Evolutionary conservation across 352 stramenopile genomes (phyloP).

Genomic region (Thraustochytrium striatum): DNA sequence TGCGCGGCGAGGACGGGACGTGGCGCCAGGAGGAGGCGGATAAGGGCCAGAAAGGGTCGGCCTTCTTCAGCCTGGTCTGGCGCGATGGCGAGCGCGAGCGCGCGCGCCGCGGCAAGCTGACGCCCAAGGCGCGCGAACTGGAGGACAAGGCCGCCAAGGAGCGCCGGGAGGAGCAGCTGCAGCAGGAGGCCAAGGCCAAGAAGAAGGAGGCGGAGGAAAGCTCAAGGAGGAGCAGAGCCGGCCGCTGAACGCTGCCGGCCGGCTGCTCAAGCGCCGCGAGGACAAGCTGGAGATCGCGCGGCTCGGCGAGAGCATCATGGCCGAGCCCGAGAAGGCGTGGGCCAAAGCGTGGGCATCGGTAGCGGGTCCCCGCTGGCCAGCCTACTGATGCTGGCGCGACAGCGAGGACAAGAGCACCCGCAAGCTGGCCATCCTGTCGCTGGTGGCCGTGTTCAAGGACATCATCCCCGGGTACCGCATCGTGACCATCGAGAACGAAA

Average conservation of each 20-base stretch:
- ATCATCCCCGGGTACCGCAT: constrained; percentile 48
- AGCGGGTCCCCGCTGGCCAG: not conserved
- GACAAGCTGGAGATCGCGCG: constrained; percentile 34
- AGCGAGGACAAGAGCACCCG: not conserved
- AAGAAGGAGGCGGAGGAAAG: not conserved
- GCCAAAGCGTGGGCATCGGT: not conserved
- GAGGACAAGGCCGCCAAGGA: not conserved
- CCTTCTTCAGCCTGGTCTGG: too few species aligned
- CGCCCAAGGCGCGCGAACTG: not conserved
- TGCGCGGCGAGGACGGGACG: not conserved
- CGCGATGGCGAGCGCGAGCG: too few species aligned
- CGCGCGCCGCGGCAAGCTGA: too few species aligned
- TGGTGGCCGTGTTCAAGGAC: constrained; percentile 48
- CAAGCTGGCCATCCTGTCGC: constrained; percentile 39
- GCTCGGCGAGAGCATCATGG: not conserved
- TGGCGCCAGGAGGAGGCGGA: not conserved
- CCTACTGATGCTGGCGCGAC: not conserved
- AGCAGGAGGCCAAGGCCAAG: not conserved
- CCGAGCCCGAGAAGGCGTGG: constrained; percentile 2
- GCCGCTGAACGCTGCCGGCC: constrained; percentile 21
- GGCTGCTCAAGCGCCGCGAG: not conserved
- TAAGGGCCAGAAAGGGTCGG: not conserved
- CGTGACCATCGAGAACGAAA: constrained; percentile 10
- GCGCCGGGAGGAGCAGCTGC: not conserved
- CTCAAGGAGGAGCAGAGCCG: too few species aligned